phyloP scores from a whole-genome alignment of 1,284 basidiomycete genomes.

The Apiotrichum domesticum region DNA sequence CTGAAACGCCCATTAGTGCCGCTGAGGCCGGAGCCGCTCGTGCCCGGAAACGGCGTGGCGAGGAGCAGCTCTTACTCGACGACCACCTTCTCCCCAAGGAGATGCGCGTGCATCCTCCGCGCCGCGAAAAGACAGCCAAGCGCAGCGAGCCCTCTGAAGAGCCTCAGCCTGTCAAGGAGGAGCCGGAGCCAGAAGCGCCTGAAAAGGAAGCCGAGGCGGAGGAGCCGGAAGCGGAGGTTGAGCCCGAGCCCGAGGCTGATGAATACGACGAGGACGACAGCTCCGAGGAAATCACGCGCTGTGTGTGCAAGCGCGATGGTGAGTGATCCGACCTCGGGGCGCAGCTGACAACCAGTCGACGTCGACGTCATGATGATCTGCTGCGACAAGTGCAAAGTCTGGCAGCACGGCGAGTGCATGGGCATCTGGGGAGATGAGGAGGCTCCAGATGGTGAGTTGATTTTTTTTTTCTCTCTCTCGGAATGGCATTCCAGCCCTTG shows the following conservation, averaged over 20 bases:
- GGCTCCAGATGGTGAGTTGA: constrained; percentile 63
- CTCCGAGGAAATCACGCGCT: constrained; percentile 81
- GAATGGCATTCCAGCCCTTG: too few relatives aligned
- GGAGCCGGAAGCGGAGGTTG: constrained; percentile 10
- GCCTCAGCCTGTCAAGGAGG: constrained; percentile 7
- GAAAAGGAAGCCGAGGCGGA: constrained; percentile 12
- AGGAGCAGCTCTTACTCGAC: constrained; percentile 37
- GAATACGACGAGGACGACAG: constrained; percentile 65
- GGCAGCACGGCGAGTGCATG: constrained; percentile 98
- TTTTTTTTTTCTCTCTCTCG: too few relatives aligned
- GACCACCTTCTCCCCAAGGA: constrained; percentile 40
- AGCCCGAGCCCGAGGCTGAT: constrained; percentile 52
- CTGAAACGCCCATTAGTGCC: constrained; percentile 9
- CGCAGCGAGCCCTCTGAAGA: constrained; percentile 5
- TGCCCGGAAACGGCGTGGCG: constrained; percentile 33
- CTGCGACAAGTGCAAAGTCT: constrained; percentile 93
- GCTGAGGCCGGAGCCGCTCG: constrained; percentile 2
- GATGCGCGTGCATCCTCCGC: constrained; percentile 20
- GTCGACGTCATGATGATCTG: constrained; percentile 89
- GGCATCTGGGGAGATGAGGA: constrained; percentile 81
- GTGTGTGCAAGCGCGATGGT: constrained; percentile 87
- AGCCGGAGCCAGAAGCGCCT: constrained; percentile 5
- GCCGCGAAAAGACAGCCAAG: constrained; percentile 4
- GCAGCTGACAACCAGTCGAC: constrained; percentile 44
- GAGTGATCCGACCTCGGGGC: constrained; percentile 31